Evolutionary conservation across 192 early-diverging fungal species (phyloP).

Genomic region (Backusella tarrabulga): DNA sequence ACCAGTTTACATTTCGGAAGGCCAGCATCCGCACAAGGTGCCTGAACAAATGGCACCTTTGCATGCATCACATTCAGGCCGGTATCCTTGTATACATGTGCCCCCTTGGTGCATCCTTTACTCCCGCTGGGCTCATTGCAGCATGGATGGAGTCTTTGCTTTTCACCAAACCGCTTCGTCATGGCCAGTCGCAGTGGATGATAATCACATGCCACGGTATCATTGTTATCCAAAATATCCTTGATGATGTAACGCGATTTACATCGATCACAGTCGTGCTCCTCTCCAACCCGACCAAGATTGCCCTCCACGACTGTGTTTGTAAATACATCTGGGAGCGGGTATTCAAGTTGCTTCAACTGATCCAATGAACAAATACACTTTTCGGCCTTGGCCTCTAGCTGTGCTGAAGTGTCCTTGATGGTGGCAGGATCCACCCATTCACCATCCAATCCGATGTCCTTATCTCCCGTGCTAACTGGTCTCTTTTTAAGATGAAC

Average conservation of each 20-base stretch:
- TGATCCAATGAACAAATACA: conserved; percentile 28
- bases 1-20: conserved; percentile 34
- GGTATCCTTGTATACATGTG: conserved; percentile 70
- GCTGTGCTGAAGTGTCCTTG: background rate
- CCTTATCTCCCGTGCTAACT: conserved; percentile 35
- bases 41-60: conserved; percentile 40
- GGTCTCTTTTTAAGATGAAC: conserved; percentile 56
- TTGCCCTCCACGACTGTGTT: background rate
- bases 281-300: background rate
- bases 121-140: conserved; percentile 42
- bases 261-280: conserved; percentile 50
- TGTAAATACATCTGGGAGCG: conserved; percentile 18
- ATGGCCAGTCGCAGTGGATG: conserved; percentile 42
- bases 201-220: conserved; percentile 42
- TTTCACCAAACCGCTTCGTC: conserved; percentile 25
- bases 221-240: conserved; percentile 35
- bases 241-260: conserved; percentile 41
- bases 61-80: conserved; percentile 38
- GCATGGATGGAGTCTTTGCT: conserved; percentile 41
- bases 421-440: conserved; percentile 34
- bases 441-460: conserved; percentile 66
- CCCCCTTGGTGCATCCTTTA: conserved; percentile 53
- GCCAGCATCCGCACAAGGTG: conserved; percentile 26
- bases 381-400: background rate
- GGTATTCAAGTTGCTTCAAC: conserved; percentile 43